Evolutionary conservation across 164 flowering plant genomes (phyloP).

Genomic region (Stephania japonica): DNA sequence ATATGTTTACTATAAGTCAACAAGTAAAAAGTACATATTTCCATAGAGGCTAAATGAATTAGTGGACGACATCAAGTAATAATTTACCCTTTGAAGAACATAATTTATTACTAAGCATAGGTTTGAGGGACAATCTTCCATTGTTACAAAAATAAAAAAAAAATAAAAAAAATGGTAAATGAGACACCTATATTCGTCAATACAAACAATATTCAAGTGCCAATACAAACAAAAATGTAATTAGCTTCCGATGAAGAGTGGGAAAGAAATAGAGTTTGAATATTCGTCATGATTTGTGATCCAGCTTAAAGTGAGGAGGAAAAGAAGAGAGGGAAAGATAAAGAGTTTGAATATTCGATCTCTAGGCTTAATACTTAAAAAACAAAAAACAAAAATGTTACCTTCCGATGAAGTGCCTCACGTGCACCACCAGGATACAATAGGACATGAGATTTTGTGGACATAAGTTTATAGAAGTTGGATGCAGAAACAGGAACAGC

Average conservation of each 20-base stretch:
- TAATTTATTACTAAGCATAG: neutral
- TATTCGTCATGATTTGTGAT: too few relatives aligned
- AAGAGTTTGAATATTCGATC: neutral
- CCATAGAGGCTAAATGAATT: neutral
- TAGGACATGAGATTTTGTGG: slow-evolving; percentile 49
- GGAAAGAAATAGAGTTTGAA: too few relatives aligned
- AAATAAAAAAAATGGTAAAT: too few relatives aligned
- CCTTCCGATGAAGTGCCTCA: slow-evolving; percentile 79
- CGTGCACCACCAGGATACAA: slow-evolving; percentile 70
- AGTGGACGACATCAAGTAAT: neutral
- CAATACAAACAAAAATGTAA: too few relatives aligned
- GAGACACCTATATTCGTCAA: too few relatives aligned
- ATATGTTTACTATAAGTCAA: neutral
- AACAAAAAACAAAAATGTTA: slow-evolving; percentile 15
- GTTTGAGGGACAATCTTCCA: neutral
- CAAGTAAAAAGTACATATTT: neutral
- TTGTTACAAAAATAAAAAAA: too few relatives aligned
- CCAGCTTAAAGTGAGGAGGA: neutral
- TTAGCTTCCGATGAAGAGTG: too few relatives aligned
- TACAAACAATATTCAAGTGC: too few relatives aligned
- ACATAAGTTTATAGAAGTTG: slow-evolving; percentile 44
- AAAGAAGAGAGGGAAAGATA: neutral
- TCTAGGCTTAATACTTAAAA: neutral
- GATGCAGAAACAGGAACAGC: slow-evolving; percentile 61
- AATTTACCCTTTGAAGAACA: neutral